Percentiles rank a stretch among this genome's conserved stretches.
Evolutionary conservation across 2,329 filamentous ascomycete species (phyloP).

Genomic region (Alternaria ventricosa): DNA sequence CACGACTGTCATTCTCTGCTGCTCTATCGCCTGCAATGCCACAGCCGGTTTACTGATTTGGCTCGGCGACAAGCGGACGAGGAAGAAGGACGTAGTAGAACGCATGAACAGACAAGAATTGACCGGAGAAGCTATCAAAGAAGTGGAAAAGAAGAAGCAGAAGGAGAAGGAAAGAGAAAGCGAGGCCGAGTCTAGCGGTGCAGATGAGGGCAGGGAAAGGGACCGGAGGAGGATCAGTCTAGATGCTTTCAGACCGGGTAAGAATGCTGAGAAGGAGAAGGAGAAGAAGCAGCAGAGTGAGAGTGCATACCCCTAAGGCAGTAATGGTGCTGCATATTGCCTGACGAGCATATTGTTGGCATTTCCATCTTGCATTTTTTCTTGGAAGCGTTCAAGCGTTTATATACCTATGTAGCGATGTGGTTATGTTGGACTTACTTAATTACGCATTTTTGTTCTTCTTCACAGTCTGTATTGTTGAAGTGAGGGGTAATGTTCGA

Average conservation of each 20-base stretch:
- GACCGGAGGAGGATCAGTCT: constrained; percentile 28
- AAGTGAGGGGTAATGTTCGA: neutral
- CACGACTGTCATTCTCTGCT: constrained; percentile 81
- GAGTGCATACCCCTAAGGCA: neutral
- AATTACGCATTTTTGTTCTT: neutral
- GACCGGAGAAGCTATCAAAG: constrained; percentile 69
- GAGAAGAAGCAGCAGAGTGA: neutral
- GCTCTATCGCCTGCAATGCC: constrained; percentile 79
- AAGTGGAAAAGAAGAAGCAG: constrained; percentile 57
- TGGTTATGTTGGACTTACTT: constrained; percentile 4
- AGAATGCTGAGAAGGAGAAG: neutral
- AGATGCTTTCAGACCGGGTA: constrained; percentile 14
- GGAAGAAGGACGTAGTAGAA: constrained; percentile 86
- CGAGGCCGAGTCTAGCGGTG: constrained; percentile 13
- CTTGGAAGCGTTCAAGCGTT: constrained; percentile 23
- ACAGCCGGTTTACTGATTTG: constrained; percentile 77
- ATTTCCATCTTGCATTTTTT: neutral
- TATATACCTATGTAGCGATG: constrained; percentile 4
- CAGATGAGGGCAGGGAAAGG: constrained; percentile 19
- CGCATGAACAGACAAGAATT: constrained; percentile 77
- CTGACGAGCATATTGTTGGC: neutral
- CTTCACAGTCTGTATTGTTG: neutral
- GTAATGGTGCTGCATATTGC: neutral
- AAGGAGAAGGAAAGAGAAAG: constrained; percentile 48
- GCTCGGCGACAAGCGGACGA: constrained; percentile 75